Evolutionary conservation across 2,329 filamentous ascomycete genomes (phyloP).

Genomic region (Endothia cerciana): DNA sequence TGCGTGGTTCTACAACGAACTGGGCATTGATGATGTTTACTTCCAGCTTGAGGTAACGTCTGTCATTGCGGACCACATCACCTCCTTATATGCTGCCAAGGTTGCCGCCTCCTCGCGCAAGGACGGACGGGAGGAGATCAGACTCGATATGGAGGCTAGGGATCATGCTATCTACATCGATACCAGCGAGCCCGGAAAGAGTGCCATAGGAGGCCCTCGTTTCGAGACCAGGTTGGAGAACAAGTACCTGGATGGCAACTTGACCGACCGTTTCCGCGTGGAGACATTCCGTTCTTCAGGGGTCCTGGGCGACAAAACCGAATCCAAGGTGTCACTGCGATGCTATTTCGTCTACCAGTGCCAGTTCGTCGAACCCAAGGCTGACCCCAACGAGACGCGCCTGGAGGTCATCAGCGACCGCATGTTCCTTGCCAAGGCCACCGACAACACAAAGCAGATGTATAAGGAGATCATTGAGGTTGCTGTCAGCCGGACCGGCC

Average conservation of each 20-base stretch:
- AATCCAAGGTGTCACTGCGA: conserved; percentile 80
- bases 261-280: conserved; percentile 78
- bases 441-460: conserved; percentile 90
- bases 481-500: conserved; percentile 82
- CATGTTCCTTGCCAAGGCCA: conserved; percentile 94
- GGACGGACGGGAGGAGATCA: conserved; percentile 92
- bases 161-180: conserved; percentile 99
- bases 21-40: conserved; percentile 98
- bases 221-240: conserved; percentile 93
- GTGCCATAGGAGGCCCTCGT: conserved; percentile 75
- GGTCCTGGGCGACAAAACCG: conserved; percentile 68
- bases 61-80: conserved; percentile 91
- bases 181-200: conserved; percentile 87
- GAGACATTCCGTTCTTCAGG: conserved; percentile 96
- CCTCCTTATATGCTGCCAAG: conserved; percentile 95
- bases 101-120: conserved; percentile 90
- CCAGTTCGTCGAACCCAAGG: conserved; percentile 78
- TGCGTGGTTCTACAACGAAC: conserved; percentile 95
- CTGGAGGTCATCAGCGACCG: conserved; percentile 91
- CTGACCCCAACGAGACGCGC: conserved; percentile 78
- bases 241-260: conserved; percentile 89
- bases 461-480: conserved; percentile 93
- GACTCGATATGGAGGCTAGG: conserved; percentile 89
- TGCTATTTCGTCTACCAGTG: conserved; percentile 99
- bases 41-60: conserved; percentile 88